Evolutionary conservation across 2,329 filamentous ascomycete genomes (phyloP).

Genomic region (Venturiaceae sp.): DNA sequence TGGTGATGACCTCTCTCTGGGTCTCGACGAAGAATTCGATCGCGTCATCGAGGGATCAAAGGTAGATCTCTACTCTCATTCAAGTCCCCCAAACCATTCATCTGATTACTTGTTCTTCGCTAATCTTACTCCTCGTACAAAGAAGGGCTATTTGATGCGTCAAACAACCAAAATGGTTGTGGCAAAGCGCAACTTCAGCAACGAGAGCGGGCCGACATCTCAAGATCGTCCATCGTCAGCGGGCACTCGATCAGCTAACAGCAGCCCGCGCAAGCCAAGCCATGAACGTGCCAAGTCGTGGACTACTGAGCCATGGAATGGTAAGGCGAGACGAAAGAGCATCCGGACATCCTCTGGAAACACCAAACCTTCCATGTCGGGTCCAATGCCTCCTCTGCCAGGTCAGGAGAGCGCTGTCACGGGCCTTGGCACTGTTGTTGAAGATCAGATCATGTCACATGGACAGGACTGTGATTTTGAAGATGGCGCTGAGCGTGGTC

Average conservation of each 20-base stretch:
- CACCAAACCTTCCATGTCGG: constrained; percentile 35
- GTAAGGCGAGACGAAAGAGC: constrained; percentile 60
- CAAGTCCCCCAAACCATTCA: background rate
- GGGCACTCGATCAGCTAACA: constrained; percentile 51
- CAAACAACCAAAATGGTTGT: constrained; percentile 97
- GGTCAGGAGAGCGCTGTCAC: constrained; percentile 76
- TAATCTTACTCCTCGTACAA: constrained; percentile 44
- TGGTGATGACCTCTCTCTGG: constrained; percentile 65
- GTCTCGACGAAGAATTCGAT: constrained; percentile 87
- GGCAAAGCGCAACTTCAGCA: constrained; percentile 60
- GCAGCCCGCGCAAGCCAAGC: constrained; percentile 67
- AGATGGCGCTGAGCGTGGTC: constrained; percentile 77
- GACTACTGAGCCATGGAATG: constrained; percentile 96
- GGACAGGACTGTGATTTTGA: constrained; percentile 42
- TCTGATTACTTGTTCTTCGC: constrained; percentile 17
- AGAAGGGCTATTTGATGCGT: constrained; percentile 97
- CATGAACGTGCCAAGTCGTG: constrained; percentile 65
- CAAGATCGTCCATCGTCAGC: constrained; percentile 23
- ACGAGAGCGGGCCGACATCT: constrained; percentile 39
- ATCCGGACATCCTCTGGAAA: constrained; percentile 48
- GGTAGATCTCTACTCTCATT: constrained; percentile 42
- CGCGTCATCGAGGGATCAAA: constrained; percentile 94
- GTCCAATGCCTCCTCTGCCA: constrained; percentile 71
- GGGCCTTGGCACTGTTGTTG: constrained; percentile 53
- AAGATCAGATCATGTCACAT: constrained; percentile 53